Evolutionary conservation across 1,139 yeast genomes (phyloP), one percentile per base, ranked within the genome.

Genomic region (Yamadazyma mexicana): DNA sequence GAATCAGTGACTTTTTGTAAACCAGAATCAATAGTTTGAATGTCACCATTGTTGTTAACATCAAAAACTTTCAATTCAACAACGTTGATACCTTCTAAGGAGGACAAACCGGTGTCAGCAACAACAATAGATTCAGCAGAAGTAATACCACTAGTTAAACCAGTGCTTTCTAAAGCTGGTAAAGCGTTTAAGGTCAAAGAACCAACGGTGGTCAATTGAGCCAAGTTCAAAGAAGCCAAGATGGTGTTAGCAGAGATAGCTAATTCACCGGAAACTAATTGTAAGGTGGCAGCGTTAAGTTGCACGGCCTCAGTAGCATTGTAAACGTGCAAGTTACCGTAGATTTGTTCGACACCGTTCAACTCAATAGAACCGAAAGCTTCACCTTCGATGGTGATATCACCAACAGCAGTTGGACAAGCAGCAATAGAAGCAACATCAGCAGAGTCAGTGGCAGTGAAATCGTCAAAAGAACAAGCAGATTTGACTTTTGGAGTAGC

Each of bases 351-450:
- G 48, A 77, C 67, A 47, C 77, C 77, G 52, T 75, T 72, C 55
- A 81, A 63, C 48, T 79, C 75, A 54, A 83, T 79, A 47, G 76
- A 54, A 51, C 79, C 80, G 43, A 83, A 66, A 37, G 61, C 64
- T 42, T 59, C 65, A 69, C 91, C 88, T 45, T 77, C 59, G 59
- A 92, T 73, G 65, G 73, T 66, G 56, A 92, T 69, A 62, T 83
- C 83, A 73, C 97, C 98, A 48, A 77, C 77, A 51, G 91, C 77
- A 48, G 91, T 85, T 35, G 79, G 66, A 81, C 98, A 92, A 34
- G 81, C 74, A 43, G 87, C 68, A 48, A 86, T 77, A 33, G 68
- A 61, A 56, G 87, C 94, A 59, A 92, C 79, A 52, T 88, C 91
- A 29, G 85, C 59, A 64, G 91, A 88, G 37, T 82, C 79, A 45